Evolutionary conservation across 768 basidiomycete genomes (phyloP).

Genomic region (Obba rivulosa): DNA sequence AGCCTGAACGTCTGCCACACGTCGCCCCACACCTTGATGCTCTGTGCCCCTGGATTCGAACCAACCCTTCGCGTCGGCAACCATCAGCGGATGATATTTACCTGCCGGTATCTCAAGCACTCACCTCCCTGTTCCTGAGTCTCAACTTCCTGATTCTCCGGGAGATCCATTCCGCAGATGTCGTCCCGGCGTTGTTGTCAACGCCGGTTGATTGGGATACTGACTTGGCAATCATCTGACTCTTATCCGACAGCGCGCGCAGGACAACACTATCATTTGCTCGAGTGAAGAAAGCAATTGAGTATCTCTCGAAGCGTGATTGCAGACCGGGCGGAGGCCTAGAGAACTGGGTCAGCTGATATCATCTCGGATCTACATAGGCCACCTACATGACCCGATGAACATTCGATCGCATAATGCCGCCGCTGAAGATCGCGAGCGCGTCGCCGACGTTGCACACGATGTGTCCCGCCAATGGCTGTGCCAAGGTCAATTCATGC

Average conservation of each 20-base stretch:
- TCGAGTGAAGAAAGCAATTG: constrained; percentile 32
- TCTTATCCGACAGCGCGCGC: constrained; percentile 21
- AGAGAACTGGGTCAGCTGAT: not conserved
- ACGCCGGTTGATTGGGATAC: constrained; percentile 11
- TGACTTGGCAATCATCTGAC: constrained; percentile 19
- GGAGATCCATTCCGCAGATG: constrained; percentile 20
- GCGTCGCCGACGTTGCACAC: constrained; percentile 45
- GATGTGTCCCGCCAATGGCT: constrained; percentile 40
- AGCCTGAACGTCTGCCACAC: constrained; percentile 1
- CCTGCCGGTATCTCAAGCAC: not conserved
- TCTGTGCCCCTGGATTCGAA: constrained; percentile 23
- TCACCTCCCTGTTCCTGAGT: constrained; percentile 21
- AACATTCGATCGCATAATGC: constrained; percentile 38
- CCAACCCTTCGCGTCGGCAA: constrained; percentile 17
- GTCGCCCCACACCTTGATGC: constrained; percentile 10
- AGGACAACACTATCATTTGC: constrained; percentile 26
- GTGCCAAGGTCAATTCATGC: not conserved
- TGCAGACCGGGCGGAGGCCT: constrained; percentile 38
- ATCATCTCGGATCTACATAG: not conserved
- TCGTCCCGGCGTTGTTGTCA: constrained; percentile 17
- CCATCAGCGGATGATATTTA: not conserved
- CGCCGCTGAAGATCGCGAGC: constrained; percentile 39
- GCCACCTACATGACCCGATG: constrained; percentile 36
- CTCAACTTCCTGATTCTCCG: constrained; percentile 21
- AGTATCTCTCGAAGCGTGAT: constrained; percentile 25